Evolutionary conservation across 1,284 basidiomycete species (phyloP).

Genomic region (Sporisorium iseilematis-ciliati): DNA sequence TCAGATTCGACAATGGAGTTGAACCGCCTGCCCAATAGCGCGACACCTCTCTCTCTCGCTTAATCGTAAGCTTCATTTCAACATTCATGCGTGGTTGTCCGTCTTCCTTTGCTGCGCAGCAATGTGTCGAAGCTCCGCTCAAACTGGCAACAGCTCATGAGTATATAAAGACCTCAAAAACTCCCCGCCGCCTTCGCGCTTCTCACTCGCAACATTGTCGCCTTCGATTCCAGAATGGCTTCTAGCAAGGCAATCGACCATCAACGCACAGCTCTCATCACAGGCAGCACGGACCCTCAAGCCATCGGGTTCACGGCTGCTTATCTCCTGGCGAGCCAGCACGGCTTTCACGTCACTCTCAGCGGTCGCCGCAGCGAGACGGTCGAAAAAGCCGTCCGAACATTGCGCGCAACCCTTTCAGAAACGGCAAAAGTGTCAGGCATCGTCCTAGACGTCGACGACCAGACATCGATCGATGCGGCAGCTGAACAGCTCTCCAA

Average conservation of each 20-base stretch:
- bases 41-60: neutral
- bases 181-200: neutral
- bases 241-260: neutral
- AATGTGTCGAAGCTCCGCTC: neutral
- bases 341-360: constrained; percentile 14
- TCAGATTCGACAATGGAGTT: no score
- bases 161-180: neutral
- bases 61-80: neutral
- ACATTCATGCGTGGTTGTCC: neutral
- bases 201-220: neutral
- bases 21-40: no score
- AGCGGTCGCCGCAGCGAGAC: constrained; percentile 12
- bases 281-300: constrained; percentile 16
- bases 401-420: constrained; percentile 1
- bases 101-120: neutral
- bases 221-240: neutral
- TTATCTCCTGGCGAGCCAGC: constrained; percentile 4
- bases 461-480: constrained; percentile 9
- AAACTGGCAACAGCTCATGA: neutral
- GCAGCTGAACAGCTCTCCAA: constrained; percentile 9
- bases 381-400: neutral
- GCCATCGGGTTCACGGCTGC: constrained; percentile 27
- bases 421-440: neutral
- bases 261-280: constrained; percentile 16
- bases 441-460: constrained; percentile 20